phyloP scores from a whole-genome alignment of 2,329 filamentous ascomycete species.

The Neopestalotiopsis sp. region DNA sequence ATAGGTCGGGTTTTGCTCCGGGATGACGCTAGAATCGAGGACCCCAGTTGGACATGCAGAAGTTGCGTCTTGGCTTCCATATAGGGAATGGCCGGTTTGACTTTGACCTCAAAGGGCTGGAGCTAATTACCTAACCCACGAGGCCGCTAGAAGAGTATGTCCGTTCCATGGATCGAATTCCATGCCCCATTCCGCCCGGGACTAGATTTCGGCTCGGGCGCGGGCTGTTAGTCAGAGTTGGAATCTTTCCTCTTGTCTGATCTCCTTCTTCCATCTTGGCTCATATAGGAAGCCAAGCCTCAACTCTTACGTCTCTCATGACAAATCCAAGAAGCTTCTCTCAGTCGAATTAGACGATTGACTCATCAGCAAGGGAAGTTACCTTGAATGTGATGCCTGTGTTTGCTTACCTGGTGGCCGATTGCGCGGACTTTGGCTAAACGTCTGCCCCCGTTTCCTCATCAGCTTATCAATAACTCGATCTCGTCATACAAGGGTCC shows the following conservation, averaged over 20 bases:
- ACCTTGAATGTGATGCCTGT: background rate
- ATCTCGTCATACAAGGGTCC: background rate
- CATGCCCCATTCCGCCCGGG: background rate
- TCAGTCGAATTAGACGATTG: background rate
- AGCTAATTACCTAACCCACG: conserved; percentile 15
- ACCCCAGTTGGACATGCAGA: conserved; percentile 18
- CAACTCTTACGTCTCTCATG: background rate
- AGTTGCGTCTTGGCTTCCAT: conserved; percentile 27
- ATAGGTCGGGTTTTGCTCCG: background rate
- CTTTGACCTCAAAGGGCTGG: background rate
- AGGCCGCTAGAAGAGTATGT: background rate
- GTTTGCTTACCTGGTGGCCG: background rate
- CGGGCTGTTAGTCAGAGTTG: background rate
- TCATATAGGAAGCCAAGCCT: conserved; percentile 7
- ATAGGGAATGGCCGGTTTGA: conserved; percentile 15
- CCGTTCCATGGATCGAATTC: background rate
- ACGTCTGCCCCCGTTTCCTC: background rate
- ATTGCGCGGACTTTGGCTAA: background rate
- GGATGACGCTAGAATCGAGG: background rate
- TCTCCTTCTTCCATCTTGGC: background rate
- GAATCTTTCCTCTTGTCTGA: background rate
- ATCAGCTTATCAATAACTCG: background rate
- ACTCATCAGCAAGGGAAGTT: background rate
- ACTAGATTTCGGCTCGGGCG: background rate
- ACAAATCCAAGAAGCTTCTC: background rate